Base-by-base conservation (phyloP, 768 basidiomycete species). In the Boletus barrowsii region DNA sequence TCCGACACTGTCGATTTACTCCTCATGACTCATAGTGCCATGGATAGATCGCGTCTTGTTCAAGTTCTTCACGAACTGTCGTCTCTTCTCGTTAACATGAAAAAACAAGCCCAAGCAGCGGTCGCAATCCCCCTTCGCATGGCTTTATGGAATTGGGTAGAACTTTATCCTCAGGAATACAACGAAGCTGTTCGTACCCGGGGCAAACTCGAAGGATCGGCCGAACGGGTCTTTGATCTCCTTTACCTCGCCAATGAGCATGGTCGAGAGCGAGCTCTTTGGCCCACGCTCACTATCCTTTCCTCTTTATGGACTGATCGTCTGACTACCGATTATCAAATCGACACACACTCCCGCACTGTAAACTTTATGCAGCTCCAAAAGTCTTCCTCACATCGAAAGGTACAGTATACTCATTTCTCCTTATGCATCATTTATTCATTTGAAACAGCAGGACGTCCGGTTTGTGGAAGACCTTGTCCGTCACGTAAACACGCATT, bases 91-190 rank as follows among this genome's bases (percentile, higher is more conserved):
- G 82, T 95, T 22, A 89, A 87, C 64, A 87, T 96, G 84, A 83
- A 82, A 58, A 79, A 76, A 33, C 84, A 89, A 39, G 81, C 86
- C 0, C 90, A 92, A 54, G 69, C 80, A 14, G 84, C 87, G 1
- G 79, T 94, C 45, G 83, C 91, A 0, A 74, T 81, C 26, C 82
- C 87, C 26, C 77, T 96, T 35, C 83, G 91, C 20, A 77, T 80
- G 29, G 90, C 90, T 1, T 75, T 96, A 26, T 95, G 93, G 93
- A 92, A 88, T 58, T 96, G 92, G 92, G 84, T 95, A 32, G 84
- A 88, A 30, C 75, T 82, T 22, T 89, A 86, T 63, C 87, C 90
- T 0, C 72, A 75, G 6, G 90, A 97, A 65, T 96, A 85, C 67
- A 86, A 86, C 49, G 85, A 91, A 8, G 78, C 83, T 5, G 77